Evolutionary conservation across 352 stramenopile genomes (phyloP).

Genomic region (Pythium dissotocum): DNA sequence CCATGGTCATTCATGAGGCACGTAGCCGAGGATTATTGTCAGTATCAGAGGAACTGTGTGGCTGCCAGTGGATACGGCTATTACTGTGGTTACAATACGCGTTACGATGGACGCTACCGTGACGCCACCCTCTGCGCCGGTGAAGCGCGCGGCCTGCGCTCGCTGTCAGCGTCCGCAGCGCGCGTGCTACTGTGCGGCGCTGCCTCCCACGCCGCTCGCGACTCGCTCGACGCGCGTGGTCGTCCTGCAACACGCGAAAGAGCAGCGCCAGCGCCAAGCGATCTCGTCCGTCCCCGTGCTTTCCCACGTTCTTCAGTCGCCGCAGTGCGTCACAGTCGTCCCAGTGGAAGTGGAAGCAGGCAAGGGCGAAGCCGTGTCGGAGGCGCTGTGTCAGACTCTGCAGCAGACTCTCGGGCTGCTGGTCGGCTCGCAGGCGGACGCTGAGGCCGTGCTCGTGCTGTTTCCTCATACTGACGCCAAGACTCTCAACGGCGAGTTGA

Average conservation of each 20-base stretch:
- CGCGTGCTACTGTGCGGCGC: slow-evolving; percentile 60
- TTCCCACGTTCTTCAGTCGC: slow-evolving; percentile 38
- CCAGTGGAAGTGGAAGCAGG: slow-evolving; percentile 35
- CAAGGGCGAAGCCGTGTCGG: slow-evolving; percentile 46
- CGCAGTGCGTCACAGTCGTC: slow-evolving; percentile 35
- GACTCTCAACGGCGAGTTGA: slow-evolving; percentile 9
- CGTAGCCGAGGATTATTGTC: too few species aligned
- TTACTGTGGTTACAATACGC: too few species aligned
- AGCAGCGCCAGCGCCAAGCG: slow-evolving; percentile 49
- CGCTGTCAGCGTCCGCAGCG: slow-evolving; percentile 45
- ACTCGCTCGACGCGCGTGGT: slow-evolving; percentile 47
- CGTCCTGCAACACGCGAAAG: slow-evolving; percentile 63
- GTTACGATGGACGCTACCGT: background rate
- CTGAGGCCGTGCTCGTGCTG: slow-evolving; percentile 21
- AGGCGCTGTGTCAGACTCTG: slow-evolving; percentile 15
- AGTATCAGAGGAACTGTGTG: background rate
- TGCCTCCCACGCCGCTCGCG: slow-evolving; percentile 32
- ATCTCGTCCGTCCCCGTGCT: slow-evolving; percentile 75
- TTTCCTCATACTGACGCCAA: slow-evolving; percentile 20
- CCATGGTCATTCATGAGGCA: too few species aligned
- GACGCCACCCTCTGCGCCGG: background rate
- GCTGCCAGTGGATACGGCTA: background rate
- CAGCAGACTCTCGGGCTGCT: background rate
- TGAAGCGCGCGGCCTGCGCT: slow-evolving; percentile 37
- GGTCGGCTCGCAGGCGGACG: background rate